Evolutionary conservation across 192 early-diverging fungal species (phyloP).

Genomic region (Mortierella alpina): DNA sequence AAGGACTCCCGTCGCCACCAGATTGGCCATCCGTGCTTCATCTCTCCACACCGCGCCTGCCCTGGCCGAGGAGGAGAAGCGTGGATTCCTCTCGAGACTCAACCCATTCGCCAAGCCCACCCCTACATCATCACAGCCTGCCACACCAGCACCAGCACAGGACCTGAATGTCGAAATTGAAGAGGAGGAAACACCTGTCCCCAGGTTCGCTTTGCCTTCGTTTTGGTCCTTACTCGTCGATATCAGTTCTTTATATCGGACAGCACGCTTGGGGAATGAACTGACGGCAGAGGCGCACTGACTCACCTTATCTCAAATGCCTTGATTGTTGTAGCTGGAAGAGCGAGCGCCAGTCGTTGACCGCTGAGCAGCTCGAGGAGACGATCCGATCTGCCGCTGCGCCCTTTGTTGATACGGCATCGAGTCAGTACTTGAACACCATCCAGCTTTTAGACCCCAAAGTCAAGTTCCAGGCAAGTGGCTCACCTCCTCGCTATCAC

Average conservation of each 20-base stretch:
- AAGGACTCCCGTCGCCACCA: not conserved
- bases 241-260: not conserved
- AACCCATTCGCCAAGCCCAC: slow-evolving; percentile 46
- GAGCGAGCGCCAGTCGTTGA: slow-evolving; percentile 26
- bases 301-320: not conserved
- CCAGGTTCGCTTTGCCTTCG: slow-evolving; percentile 12
- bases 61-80: slow-evolving; percentile 33
- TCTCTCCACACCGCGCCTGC: slow-evolving; percentile 28
- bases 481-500: not conserved
- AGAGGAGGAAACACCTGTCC: slow-evolving; percentile 23
- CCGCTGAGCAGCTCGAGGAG: slow-evolving; percentile 27
- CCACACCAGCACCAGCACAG: slow-evolving; percentile 6
- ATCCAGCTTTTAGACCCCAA: slow-evolving; percentile 23
- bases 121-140: not conserved
- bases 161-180: slow-evolving; percentile 46
- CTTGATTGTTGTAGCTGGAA: slow-evolving; percentile 37
- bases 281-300: not conserved
- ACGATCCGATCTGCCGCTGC: slow-evolving; percentile 41
- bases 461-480: slow-evolving; percentile 44
- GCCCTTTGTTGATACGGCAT: slow-evolving; percentile 23
- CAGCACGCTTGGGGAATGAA: no score
- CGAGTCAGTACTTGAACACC: slow-evolving; percentile 12
- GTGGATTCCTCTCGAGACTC: slow-evolving; percentile 45
- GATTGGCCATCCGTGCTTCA: not conserved
- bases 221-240: not conserved